phyloP scores from a whole-genome alignment of 2,329 filamentous ascomycete species.

The Fusarium tricinctum region DNA sequence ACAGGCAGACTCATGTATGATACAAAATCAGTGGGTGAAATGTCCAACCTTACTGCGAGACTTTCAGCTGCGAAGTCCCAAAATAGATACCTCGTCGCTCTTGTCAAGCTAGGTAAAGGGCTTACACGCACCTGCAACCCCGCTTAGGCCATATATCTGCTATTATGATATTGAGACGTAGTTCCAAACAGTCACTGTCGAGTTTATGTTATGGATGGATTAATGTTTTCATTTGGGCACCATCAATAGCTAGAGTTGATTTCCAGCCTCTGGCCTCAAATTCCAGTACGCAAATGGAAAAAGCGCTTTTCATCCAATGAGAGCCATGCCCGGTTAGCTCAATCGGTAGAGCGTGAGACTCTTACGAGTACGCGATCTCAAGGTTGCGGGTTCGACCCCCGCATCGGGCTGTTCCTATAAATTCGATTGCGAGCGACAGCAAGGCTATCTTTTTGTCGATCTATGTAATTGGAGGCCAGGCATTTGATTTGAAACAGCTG shows the following conservation, averaged over 20 bases:
- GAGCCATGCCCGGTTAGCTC: constrained; percentile 54
- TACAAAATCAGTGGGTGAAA: too few relatives aligned
- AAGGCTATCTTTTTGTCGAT: constrained; percentile 27
- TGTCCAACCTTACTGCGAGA: too few relatives aligned
- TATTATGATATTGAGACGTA: neutral
- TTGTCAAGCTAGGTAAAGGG: constrained; percentile 10
- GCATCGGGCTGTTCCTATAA: constrained; percentile 55
- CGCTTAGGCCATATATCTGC: neutral
- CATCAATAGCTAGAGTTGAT: neutral
- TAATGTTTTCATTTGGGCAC: neutral
- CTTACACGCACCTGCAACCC: neutral
- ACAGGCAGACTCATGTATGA: too few relatives aligned
- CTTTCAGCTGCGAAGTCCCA: too few relatives aligned
- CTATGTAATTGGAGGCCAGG: neutral
- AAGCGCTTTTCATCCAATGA: constrained; percentile 19
- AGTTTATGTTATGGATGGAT: neutral
- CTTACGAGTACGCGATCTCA: constrained; percentile 65
- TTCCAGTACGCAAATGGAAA: constrained; percentile 5
- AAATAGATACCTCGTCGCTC: too few relatives aligned
- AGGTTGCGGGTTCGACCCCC: constrained; percentile 69
- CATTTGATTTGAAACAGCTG: neutral
- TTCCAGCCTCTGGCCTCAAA: neutral
- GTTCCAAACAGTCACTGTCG: neutral
- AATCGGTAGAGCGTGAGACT: constrained; percentile 76
- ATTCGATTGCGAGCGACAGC: constrained; percentile 32